phyloP scores from a whole-genome alignment of 176 grass and related monocot genomes.

The Triticum urartu region DNA sequence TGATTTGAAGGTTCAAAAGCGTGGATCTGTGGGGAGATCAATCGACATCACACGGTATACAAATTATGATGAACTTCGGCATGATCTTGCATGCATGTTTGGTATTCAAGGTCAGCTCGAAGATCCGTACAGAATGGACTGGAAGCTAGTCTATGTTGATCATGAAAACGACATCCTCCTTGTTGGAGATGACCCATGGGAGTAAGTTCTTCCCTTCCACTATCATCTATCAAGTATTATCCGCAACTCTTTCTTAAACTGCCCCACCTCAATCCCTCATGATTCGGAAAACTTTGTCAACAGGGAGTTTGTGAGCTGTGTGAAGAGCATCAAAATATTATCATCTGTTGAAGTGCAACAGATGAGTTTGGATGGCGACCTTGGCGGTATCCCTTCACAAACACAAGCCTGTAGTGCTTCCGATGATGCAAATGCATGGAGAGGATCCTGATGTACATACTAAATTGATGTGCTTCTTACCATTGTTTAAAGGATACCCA shows the following conservation, averaged over 20 bases:
- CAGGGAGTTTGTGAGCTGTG: conserved; percentile 97
- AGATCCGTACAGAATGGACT: conserved; percentile 83
- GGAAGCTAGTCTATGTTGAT: conserved; percentile 98
- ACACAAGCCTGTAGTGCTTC: conserved; percentile 84
- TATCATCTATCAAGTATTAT: neutral
- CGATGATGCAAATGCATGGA: conserved; percentile 79
- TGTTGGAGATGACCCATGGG: conserved; percentile 98
- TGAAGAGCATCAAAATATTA: conserved; percentile 96
- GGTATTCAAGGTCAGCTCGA: conserved; percentile 93
- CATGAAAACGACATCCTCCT: conserved; percentile 96
- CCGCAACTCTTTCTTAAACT: neutral
- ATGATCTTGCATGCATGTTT: conserved; percentile 94
- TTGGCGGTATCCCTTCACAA: conserved; percentile 73
- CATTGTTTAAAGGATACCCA: conserved; percentile 41
- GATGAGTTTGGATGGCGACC: conserved; percentile 93
- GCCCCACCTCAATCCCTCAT: neutral
- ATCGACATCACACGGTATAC: conserved; percentile 90
- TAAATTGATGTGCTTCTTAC: conserved; percentile 41
- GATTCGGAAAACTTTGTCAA: neutral
- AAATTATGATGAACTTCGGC: conserved; percentile 82
- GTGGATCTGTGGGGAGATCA: conserved; percentile 93
- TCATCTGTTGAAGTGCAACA: conserved; percentile 95
- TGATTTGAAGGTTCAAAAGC: conserved; percentile 92
- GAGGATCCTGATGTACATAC: conserved; percentile 55
- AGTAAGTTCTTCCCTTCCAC: conserved; percentile 59